Base-by-base conservation (phyloP, 805 yeast species). In the Candida oleophila region DNA sequence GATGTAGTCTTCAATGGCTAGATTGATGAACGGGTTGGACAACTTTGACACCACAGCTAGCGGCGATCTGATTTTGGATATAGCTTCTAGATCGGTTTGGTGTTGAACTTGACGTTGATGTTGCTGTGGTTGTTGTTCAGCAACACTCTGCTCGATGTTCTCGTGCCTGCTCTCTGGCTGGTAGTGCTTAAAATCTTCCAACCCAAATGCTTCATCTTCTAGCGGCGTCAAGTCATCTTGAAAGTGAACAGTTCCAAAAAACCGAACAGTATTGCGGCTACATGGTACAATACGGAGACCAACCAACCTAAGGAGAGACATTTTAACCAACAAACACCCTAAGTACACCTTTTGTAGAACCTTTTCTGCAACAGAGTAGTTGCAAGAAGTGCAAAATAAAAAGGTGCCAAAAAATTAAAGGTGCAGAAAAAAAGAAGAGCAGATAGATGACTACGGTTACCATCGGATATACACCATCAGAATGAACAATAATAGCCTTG, bases 1-100 rank as follows among this genome's bases (percentile, higher is more conserved):
- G 0, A 94, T 69, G 56, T 79, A 85, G 53, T 87, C 86, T 56
- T 94, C 99, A 3, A 90, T 56, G 1, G 97, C 89, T 14, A 94
- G 69, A 59, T 94, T 94, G 43, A 81, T 55, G 56, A 73, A 82
- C 1, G 98, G 98, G 54, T 86, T 77, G 2, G 68, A 60, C 9
- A 85, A 69, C 21, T 66, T 66, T 0, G 96, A 81, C 0, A 84
- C 60, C 30, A 88, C 72, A 1, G 83, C 69, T 16, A 83, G 65
- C 3, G 89, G 84, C n/a, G 56, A 54, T 22, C 55, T 47, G 3
- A 49, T 43, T 12, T 20, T 16, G 14, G 21, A 16, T 18, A 36
- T 16, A 4, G 22, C 39, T 18, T 36, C 39, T 20, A 36, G 39
- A 25, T 25, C 30, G 30, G 9, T 25, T 11, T 25, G 5, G 30